These are phyloP conservation scores for Fusarium miscanthi DNA, from an alignment of 2,329 filamentous ascomycete genomes.

Conservation along the genomic window DNA sequence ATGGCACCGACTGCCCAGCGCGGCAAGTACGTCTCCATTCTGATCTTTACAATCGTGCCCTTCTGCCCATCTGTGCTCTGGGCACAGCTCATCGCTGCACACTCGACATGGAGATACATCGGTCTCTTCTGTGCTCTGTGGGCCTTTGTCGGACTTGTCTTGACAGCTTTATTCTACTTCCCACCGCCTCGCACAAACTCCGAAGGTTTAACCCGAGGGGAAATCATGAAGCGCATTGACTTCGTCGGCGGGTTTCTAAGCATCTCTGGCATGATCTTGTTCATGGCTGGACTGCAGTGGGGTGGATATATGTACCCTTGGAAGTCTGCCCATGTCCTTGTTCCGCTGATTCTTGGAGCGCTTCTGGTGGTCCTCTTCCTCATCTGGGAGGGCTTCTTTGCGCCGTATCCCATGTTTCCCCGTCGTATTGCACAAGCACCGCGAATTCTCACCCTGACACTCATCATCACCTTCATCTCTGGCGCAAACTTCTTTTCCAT, in stretches of 20 bases:
- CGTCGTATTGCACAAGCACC: not conserved
- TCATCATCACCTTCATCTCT: not conserved
- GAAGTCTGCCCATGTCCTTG: not conserved
- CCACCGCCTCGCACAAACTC: not conserved
- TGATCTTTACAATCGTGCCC: not conserved
- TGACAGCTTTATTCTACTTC: not conserved
- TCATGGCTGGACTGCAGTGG: not conserved
- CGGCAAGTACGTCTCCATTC: not conserved
- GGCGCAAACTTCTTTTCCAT: not conserved
- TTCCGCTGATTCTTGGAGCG: not conserved
- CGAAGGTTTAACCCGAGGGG: rapidly evolving
- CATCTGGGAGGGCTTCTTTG: not conserved
- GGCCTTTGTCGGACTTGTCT: not conserved
- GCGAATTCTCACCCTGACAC: not conserved
- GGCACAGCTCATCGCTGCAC: not conserved
- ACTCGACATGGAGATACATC: not conserved
- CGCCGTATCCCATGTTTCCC: not conserved
- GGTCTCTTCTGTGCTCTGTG: not conserved
- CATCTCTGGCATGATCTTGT: not conserved
- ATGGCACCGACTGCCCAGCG: not conserved
- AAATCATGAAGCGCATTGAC: not conserved
- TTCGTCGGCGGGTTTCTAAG: not conserved
- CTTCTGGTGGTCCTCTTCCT: not conserved
- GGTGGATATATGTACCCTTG: not conserved
- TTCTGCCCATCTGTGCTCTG: not conserved